Percentiles rank a stretch among this genome's conserved stretches.
Conservation (phyloP, 2,329 filamentous ascomycete genomes). For the Trichoderma atrobrunneum region DNA sequence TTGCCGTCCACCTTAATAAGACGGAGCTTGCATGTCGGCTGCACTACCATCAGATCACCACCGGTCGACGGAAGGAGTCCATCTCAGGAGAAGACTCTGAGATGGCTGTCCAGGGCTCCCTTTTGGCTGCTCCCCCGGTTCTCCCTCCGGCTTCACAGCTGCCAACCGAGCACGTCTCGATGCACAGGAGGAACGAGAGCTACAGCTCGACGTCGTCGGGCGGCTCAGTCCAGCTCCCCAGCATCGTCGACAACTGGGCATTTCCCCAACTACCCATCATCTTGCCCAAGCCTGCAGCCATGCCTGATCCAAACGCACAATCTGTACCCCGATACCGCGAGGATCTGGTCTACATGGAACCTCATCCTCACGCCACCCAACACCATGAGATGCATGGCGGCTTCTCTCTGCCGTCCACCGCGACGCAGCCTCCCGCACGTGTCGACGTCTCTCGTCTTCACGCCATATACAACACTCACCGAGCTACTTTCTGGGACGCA, state of each 20-base stretch:
- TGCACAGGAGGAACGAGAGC: constrained; percentile 45
- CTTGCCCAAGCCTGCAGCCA: constrained; percentile 61
- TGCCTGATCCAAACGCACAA: constrained; percentile 41
- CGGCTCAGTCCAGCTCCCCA: constrained; percentile 50
- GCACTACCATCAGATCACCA: constrained; percentile 82
- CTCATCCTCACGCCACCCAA: constrained; percentile 39
- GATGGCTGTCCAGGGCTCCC: neutral
- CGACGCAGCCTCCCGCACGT: constrained; percentile 39
- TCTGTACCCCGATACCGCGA: constrained; percentile 44
- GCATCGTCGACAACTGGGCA: constrained; percentile 45
- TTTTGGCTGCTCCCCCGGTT: neutral
- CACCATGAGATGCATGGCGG: constrained; percentile 49
- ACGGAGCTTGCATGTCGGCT: constrained; percentile 84
- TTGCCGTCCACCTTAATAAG: constrained; percentile 80
- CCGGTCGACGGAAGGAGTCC: constrained; percentile 66
- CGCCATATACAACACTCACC: constrained; percentile 67
- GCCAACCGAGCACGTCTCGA: constrained; percentile 47
- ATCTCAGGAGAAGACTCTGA: constrained; percentile 41
- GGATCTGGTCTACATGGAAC: constrained; percentile 45
- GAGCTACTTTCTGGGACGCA: constrained; percentile 68
- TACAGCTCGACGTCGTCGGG: constrained; percentile 42
- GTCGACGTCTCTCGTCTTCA: constrained; percentile 66
- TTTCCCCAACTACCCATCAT: constrained; percentile 56
- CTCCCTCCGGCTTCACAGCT: neutral
- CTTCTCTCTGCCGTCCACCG: constrained; percentile 37